Conservation (phyloP, 2,329 filamentous ascomycete species). For the Aspergillus sp. region DNA sequence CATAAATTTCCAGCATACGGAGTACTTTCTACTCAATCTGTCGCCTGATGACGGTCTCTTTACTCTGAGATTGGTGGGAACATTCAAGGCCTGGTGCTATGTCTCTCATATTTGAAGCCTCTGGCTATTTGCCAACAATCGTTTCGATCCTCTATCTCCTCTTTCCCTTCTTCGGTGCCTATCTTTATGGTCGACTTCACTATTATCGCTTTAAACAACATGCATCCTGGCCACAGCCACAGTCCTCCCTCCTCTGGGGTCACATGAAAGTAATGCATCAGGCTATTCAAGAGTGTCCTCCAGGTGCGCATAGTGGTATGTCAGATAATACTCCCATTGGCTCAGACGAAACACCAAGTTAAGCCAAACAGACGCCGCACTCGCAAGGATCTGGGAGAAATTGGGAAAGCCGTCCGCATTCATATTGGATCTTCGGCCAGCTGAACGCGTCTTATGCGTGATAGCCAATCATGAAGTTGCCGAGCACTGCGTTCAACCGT, state of each 20-base stretch:
- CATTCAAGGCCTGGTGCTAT: not conserved
- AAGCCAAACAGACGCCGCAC: not conserved
- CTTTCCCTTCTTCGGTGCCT: slow-evolving; percentile 1
- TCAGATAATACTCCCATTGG: not conserved
- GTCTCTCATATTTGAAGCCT: not conserved
- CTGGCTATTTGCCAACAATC: not conserved
- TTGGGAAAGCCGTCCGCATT: slow-evolving; percentile 8
- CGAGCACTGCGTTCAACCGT: slow-evolving; percentile 14
- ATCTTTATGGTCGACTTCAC: slow-evolving; percentile 1
- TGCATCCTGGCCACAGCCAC: slow-evolving; percentile 13
- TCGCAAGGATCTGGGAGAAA: not conserved
- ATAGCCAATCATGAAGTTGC: slow-evolving; percentile 19
- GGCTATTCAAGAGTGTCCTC: not conserved
- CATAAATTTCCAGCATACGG: too few relatives aligned
- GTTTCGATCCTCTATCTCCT: not conserved
- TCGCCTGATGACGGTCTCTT: too few relatives aligned
- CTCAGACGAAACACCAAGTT: not conserved
- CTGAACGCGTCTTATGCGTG: slow-evolving; percentile 6
- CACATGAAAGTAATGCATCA: slow-evolving; percentile 10
- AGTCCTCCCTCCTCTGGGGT: slow-evolving; percentile 14
- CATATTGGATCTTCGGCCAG: slow-evolving; percentile 15
- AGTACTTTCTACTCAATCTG: not conserved
- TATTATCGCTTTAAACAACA: slow-evolving; percentile 11
- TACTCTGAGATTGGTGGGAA: not conserved
- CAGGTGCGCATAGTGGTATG: slow-evolving; percentile 9